phyloP scores from a whole-genome alignment of 768 basidiomycete genomes.

The Brasilioporus rufonigricans region DNA sequence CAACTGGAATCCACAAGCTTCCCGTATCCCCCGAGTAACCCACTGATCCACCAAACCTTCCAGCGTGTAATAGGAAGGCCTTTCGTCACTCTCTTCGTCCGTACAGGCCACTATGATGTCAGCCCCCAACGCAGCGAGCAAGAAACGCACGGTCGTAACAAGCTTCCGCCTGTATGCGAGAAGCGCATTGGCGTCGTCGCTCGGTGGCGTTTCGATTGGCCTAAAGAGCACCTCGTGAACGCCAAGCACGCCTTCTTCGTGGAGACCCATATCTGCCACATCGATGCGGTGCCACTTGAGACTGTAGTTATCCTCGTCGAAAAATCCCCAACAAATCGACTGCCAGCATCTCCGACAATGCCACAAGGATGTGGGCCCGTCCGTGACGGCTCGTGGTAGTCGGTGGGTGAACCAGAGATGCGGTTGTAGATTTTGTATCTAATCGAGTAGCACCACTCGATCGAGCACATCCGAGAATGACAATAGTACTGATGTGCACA shows the following conservation, averaged over 20 bases:
- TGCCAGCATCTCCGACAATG: neutral
- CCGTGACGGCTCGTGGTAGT: neutral
- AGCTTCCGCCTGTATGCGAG: constrained; percentile 3
- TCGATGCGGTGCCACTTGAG: neutral
- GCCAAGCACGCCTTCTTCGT: constrained; percentile 6
- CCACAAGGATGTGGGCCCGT: neutral
- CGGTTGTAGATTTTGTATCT: constrained; percentile 2
- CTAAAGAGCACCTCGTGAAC: constrained; percentile 10
- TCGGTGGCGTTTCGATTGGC: neutral
- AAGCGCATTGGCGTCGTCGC: neutral
- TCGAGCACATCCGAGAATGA: neutral
- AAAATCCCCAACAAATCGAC: constrained; percentile 11
- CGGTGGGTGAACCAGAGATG: neutral
- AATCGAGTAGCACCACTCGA: constrained; percentile 13
- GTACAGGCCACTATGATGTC: constrained; percentile 10
- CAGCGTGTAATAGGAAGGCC: neutral
- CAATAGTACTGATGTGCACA: constrained; percentile 14
- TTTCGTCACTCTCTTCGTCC: constrained; percentile 1
- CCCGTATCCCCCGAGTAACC: constrained; percentile 12
- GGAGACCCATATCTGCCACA: constrained; percentile 1
- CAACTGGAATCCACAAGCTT: constrained; percentile 14
- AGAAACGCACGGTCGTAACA: constrained; percentile 2
- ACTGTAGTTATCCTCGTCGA: constrained; percentile 2
- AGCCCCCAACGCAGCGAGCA: constrained; percentile 12
- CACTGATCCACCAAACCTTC: constrained; percentile 14